A percentile compares a stretch with the other conserved stretches of the same genome.
Evolutionary conservation across 1,284 basidiomycete species (phyloP).

Genomic region (Moesziomyces antarcticus): DNA sequence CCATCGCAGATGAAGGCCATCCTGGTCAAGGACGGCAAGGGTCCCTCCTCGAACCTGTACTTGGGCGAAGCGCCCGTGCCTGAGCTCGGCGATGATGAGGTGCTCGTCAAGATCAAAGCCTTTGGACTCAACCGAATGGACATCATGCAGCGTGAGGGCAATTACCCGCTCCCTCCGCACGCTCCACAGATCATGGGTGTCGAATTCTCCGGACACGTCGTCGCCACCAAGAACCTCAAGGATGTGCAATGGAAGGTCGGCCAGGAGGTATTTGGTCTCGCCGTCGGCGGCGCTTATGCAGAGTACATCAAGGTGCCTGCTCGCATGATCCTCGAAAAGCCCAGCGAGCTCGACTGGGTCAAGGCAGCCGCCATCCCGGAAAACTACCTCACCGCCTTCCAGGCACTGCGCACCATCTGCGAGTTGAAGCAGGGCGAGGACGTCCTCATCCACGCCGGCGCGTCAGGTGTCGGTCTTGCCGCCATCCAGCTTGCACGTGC

Average conservation of each 20-base stretch:
- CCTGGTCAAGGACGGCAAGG: conserved; percentile 81
- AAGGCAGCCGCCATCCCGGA: conserved; percentile 72
- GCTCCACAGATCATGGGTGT: conserved; percentile 85
- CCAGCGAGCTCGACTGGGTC: conserved; percentile 79
- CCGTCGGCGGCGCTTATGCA: conserved; percentile 81
- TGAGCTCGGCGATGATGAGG: conserved; percentile 72
- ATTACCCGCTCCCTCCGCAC: conserved; percentile 78
- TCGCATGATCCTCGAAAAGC: conserved; percentile 81
- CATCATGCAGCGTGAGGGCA: conserved; percentile 64
- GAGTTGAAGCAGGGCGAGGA: conserved; percentile 75
- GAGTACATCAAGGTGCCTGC: conserved; percentile 82
- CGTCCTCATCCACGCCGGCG: conserved; percentile 84
- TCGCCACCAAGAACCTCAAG: conserved; percentile 70
- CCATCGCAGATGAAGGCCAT: conserved; percentile 79
- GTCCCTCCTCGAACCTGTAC: conserved; percentile 81
- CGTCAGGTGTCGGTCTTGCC: conserved; percentile 80
- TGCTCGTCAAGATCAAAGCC: conserved; percentile 73
- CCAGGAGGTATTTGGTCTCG: conserved; percentile 88
- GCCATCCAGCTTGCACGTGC: conserved; percentile 87
- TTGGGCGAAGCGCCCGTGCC: conserved; percentile 77
- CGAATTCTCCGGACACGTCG: conserved; percentile 77
- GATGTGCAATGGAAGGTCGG: conserved; percentile 72
- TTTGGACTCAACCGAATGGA: conserved; percentile 67
- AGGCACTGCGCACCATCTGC: conserved; percentile 54
- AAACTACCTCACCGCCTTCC: conserved; percentile 64